Conservation (phyloP, 495 filamentous ascomycete species). For the Aspergillus coremiiformis region DNA sequence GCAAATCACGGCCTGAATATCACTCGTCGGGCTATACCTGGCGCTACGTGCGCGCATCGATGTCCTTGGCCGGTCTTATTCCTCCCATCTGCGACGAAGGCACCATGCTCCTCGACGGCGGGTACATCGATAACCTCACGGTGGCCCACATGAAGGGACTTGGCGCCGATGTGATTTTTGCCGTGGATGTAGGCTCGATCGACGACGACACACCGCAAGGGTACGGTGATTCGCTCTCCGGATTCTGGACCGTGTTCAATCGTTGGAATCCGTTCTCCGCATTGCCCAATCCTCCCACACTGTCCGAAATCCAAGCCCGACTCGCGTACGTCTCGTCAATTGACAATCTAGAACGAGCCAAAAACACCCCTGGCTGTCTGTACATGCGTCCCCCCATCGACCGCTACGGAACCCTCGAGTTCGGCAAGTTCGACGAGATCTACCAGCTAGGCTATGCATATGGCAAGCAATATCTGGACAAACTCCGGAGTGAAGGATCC, state of each 20-base stretch:
- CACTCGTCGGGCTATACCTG: conserved; percentile 94
- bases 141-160: conserved; percentile 95
- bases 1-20: conserved; percentile 77
- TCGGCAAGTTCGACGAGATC: conserved; percentile 96
- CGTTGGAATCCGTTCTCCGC: conserved; percentile 93
- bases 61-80: conserved; percentile 88
- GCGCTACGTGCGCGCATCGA: conserved; percentile 91
- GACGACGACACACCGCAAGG: conserved; percentile 85
- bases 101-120: conserved; percentile 90
- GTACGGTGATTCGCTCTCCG: conserved; percentile 92
- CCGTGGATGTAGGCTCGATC: conserved; percentile 84
- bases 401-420: conserved; percentile 87
- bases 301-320: conserved; percentile 91
- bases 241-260: conserved; percentile 87
- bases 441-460: conserved; percentile 81
- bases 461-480: conserved; percentile 68
- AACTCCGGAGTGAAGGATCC: conserved; percentile 67
- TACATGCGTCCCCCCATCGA: conserved; percentile 97
- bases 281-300: conserved; percentile 82
- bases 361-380: conserved; percentile 74
- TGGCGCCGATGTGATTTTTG: conserved; percentile 89
- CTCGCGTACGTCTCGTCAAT: conserved; percentile 91
- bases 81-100: conserved; percentile 95
- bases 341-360: conserved; percentile 89
- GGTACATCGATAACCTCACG: conserved; percentile 95